A percentile compares a stretch with the other conserved stretches of the same genome.
phyloP scores from a whole-genome alignment of 805 yeast genomes.

The Trichomonascus vanleenenianus region DNA sequence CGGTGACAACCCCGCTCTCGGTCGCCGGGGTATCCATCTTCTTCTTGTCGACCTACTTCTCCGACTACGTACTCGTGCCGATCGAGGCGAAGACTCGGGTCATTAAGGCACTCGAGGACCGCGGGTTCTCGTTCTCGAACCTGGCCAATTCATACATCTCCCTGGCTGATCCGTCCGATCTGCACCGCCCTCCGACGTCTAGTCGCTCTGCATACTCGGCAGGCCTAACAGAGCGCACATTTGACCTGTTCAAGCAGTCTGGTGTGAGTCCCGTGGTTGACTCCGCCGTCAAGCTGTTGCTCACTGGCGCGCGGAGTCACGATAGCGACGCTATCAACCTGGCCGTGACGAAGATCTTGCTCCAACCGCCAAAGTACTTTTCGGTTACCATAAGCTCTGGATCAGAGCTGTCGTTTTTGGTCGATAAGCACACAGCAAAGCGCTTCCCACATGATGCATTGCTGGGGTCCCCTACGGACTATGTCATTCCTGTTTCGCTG shows the following conservation, averaged over 20 bases:
- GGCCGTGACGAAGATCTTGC: conserved; percentile 35
- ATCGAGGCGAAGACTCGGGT: conserved; percentile 37
- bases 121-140: conserved; percentile 39
- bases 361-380: conserved; percentile 23
- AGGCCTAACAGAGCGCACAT: conserved; percentile 6
- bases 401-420: conserved; percentile 24
- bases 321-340: conserved; percentile 19
- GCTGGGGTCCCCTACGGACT: conserved; percentile 51
- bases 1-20: conserved; percentile 52
- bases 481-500: conserved; percentile 47
- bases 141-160: conserved; percentile 37
- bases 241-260: conserved; percentile 18
- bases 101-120: conserved; percentile 35
- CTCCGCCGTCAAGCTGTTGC: conserved; percentile 34
- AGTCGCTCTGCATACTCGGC: conserved; percentile 3
- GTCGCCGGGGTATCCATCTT: conserved; percentile 49
- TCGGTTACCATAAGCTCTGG: conserved; percentile 25
- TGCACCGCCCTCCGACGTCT: neutral
- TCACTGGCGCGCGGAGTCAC: conserved; percentile 54
- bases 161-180: conserved; percentile 4
- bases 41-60: conserved; percentile 55
- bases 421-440: conserved; percentile 17
- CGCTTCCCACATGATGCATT: conserved; percentile 43
- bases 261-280: conserved; percentile 41
- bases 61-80: conserved; percentile 58